These are phyloP conservation scores for Trichoderma reesei DNA, from an alignment of 495 filamentous ascomycete species.

Conservation along the genomic window DNA sequence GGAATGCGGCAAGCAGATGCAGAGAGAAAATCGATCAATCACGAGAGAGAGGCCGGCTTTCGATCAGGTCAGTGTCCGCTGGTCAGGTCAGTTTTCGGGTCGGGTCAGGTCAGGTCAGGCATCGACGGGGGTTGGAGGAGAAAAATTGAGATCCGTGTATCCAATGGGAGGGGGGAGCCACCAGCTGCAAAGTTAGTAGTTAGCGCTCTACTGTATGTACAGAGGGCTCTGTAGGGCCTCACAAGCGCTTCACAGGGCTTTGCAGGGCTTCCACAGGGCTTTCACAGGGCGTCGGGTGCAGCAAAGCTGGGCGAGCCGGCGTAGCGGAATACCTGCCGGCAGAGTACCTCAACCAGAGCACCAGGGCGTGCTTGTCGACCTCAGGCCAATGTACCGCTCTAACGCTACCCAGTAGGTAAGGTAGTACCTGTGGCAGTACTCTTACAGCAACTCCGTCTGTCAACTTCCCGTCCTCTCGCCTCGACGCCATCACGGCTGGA, in stretches of 20 bases:
- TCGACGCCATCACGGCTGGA: neutral
- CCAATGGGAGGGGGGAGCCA: too few species aligned
- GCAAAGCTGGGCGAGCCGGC: neutral
- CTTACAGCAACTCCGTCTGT: too few species aligned
- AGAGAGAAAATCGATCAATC: neutral
- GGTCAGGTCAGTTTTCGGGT: neutral
- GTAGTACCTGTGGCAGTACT: too few species aligned
- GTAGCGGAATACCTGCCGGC: neutral
- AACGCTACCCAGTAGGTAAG: neutral
- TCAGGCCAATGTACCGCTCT: too few species aligned
- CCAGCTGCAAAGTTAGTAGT: too few species aligned
- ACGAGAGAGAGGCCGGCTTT: neutral
- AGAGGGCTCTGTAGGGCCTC: too few species aligned
- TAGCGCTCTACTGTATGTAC: too few species aligned
- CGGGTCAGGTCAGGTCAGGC: conserved; percentile 1
- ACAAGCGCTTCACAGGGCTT: neutral
- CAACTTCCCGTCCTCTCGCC: neutral
- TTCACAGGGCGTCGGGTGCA: neutral
- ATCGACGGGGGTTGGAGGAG: neutral
- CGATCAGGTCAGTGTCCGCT: too few species aligned
- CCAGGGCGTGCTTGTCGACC: too few species aligned
- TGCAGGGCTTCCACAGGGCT: neutral
- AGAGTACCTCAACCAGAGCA: too few species aligned
- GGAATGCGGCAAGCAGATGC: neutral
- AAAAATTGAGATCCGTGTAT: too few species aligned